Percentiles rank a stretch among this genome's conserved stretches.
Conservation (phyloP, 805 yeast species). For the Yamadazyma insecticola region DNA sequence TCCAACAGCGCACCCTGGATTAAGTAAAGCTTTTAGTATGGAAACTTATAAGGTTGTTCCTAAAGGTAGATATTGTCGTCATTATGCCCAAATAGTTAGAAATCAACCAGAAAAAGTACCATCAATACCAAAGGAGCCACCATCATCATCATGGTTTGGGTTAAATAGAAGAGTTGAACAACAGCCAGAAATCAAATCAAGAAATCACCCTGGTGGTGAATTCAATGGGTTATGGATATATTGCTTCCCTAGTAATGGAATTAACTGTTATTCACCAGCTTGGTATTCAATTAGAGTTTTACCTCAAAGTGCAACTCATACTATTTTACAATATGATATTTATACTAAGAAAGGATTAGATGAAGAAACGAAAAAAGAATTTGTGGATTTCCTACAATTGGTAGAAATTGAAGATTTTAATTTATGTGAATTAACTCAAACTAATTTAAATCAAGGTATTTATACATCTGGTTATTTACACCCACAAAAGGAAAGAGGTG, state of each 20-base stretch:
- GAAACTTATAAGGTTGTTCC: slow-evolving; percentile 64
- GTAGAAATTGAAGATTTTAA: slow-evolving; percentile 54
- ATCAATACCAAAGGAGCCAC: slow-evolving; percentile 25
- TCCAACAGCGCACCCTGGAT: slow-evolving; percentile 64
- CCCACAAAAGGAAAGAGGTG: slow-evolving; percentile 57
- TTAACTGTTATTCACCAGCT: slow-evolving; percentile 64
- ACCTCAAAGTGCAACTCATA: slow-evolving; percentile 50
- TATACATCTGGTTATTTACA: slow-evolving; percentile 57
- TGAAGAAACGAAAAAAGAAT: slow-evolving; percentile 51
- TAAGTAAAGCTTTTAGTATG: slow-evolving; percentile 54
- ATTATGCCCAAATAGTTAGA: slow-evolving; percentile 50
- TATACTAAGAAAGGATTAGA: slow-evolving; percentile 56
- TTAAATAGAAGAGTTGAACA: slow-evolving; percentile 31
- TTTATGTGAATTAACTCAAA: slow-evolving; percentile 55
- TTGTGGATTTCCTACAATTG: slow-evolving; percentile 58
- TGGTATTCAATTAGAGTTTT: slow-evolving; percentile 61
- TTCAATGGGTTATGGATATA: slow-evolving; percentile 63
- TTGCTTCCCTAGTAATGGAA: slow-evolving; percentile 55
- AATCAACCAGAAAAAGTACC: slow-evolving; percentile 28
- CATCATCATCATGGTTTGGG: slow-evolving; percentile 48
- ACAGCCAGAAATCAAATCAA: slow-evolving; percentile 15
- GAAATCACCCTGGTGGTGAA: slow-evolving; percentile 54
- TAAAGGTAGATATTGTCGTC: slow-evolving; percentile 55
- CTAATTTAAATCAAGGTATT: slow-evolving; percentile 57
- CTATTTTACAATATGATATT: slow-evolving; percentile 57